These are phyloP conservation scores for Monosporascus sp. DNA, from an alignment of 2,329 filamentous ascomycete genomes.

Conservation along the genomic window DNA sequence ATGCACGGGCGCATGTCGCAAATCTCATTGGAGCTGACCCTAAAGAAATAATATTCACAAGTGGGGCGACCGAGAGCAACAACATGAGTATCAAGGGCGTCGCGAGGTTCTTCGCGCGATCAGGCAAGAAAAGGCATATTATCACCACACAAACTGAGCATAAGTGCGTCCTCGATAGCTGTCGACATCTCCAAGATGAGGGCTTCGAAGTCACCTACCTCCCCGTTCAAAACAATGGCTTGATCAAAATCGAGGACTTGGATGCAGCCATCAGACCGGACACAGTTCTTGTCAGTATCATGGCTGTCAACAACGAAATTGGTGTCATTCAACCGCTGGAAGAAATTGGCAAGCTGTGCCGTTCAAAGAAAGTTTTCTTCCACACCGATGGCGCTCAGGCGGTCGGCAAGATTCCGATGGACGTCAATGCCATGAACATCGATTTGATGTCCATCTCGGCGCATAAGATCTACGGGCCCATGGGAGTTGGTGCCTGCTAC, in stretches of 20 bases:
- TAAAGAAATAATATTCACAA: constrained; percentile 99
- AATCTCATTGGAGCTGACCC: constrained; percentile 85
- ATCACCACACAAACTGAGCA: constrained; percentile 97
- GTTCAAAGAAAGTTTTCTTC: constrained; percentile 92
- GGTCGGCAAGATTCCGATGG: constrained; percentile 95
- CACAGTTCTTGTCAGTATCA: constrained; percentile 89
- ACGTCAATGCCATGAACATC: constrained; percentile 97
- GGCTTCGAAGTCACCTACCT: constrained; percentile 97
- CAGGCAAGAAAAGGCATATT: constrained; percentile 96
- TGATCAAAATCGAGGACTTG: constrained; percentile 77
- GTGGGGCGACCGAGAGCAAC: constrained; percentile 96
- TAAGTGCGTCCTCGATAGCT: constrained; percentile 98
- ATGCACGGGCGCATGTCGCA: constrained; percentile 78
- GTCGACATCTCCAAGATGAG: constrained; percentile 92
- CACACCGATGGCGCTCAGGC: constrained; percentile 96
- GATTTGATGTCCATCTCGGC: constrained; percentile 98
- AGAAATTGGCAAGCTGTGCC: constrained; percentile 88
- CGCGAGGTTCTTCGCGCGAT: constrained; percentile 86
- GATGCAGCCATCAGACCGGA: constrained; percentile 87
- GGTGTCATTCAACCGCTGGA: constrained; percentile 96
- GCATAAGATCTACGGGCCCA: constrained; percentile 98
- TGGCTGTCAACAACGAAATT: constrained; percentile 99
- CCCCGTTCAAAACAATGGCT: constrained; percentile 79
- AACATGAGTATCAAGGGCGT: constrained; percentile 99
- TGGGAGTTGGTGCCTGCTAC: constrained; percentile 94